Conservation (phyloP, 768 basidiomycete genomes). For the Termitomyces eurrhizus region DNA sequence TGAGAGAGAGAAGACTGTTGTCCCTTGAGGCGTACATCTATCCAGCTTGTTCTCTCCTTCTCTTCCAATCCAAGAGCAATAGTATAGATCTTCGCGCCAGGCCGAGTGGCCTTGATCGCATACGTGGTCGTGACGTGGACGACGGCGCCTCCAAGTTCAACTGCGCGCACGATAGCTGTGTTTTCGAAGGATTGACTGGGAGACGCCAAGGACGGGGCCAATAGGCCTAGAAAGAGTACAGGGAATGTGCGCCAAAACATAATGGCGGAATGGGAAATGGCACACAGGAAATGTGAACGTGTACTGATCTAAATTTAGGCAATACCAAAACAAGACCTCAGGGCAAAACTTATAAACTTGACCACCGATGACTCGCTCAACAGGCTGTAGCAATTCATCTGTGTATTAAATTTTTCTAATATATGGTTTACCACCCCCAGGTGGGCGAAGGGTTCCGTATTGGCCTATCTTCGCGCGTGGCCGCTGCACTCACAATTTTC, state of each 20-base stretch:
- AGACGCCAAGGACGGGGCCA: slow-evolving; percentile 33
- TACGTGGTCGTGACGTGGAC: slow-evolving; percentile 89
- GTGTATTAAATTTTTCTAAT: slow-evolving; percentile 10
- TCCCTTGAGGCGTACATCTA: slow-evolving; percentile 81
- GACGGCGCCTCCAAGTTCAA: slow-evolving; percentile 87
- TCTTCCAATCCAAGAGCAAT: slow-evolving; percentile 64
- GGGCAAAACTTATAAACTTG: no score
- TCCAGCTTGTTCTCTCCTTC: slow-evolving; percentile 64
- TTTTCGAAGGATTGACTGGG: slow-evolving; percentile 70
- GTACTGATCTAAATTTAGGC: slow-evolving; percentile 25
- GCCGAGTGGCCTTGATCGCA: slow-evolving; percentile 69
- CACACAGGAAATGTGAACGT: slow-evolving; percentile 32
- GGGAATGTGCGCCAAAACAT: slow-evolving; percentile 45
- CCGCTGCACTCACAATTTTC: slow-evolving; percentile 75
- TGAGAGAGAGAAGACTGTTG: slow-evolving; percentile 49
- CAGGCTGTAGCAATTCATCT: background rate
- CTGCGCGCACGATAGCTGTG: slow-evolving; percentile 81
- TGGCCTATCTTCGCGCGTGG: slow-evolving; percentile 76
- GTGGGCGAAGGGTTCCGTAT: slow-evolving; percentile 66
- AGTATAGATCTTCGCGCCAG: slow-evolving; percentile 59
- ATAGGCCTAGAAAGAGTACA: slow-evolving; percentile 40
- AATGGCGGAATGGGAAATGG: slow-evolving; percentile 19
- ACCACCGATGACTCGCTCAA: background rate
- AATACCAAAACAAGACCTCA: slow-evolving; percentile 1
- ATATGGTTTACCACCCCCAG: slow-evolving; percentile 70